Evolutionary conservation across 2,329 filamentous ascomycete species (phyloP).

Genomic region (Onygenales sp.): DNA sequence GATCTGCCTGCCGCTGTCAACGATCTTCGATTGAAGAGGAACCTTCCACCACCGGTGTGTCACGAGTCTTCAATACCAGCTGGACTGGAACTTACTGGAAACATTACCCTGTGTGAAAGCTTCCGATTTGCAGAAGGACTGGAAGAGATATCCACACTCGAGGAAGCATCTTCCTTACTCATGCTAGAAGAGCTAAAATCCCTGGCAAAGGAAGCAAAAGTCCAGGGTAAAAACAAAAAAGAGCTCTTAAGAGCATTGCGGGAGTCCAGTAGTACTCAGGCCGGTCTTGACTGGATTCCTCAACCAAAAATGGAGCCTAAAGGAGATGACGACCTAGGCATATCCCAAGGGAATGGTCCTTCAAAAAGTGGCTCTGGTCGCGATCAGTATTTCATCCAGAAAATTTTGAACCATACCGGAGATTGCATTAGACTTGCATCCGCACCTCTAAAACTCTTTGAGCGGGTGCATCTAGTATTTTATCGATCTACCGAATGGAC

Average conservation of each 20-base stretch:
- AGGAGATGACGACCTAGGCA: conserved; percentile 42
- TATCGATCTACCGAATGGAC: conserved; percentile 96
- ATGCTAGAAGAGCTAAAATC: conserved; percentile 79
- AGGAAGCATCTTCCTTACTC: conserved; percentile 74
- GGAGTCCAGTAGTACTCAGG: conserved; percentile 64
- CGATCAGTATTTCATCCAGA: conserved; percentile 64
- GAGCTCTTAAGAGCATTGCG: conserved; percentile 67
- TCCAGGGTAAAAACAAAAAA: conserved; percentile 78
- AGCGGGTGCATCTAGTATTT: conserved; percentile 90
- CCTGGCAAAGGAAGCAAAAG: conserved; percentile 75
- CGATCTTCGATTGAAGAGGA: conserved; percentile 50
- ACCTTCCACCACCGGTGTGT: conserved; percentile 43
- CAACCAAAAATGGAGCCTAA: conserved; percentile 56
- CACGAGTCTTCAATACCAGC: conserved; percentile 29
- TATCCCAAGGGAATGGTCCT: conserved; percentile 17
- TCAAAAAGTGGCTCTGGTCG: conserved; percentile 48
- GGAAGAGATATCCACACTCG: conserved; percentile 63
- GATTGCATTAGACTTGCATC: conserved; percentile 74
- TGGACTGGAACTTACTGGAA: conserved; percentile 40
- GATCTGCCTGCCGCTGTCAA: conserved; percentile 59
- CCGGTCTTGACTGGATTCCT: conserved; percentile 61
- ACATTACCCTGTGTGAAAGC: conserved; percentile 39
- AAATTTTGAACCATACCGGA: conserved; percentile 68
- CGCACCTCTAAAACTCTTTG: conserved; percentile 68
- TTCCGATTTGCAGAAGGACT: conserved; percentile 79